Evolutionary conservation across 148 eudicot species (phyloP), one percentile per base, ranked within the genome.

Genomic region (Dysphania ambrosioides): DNA sequence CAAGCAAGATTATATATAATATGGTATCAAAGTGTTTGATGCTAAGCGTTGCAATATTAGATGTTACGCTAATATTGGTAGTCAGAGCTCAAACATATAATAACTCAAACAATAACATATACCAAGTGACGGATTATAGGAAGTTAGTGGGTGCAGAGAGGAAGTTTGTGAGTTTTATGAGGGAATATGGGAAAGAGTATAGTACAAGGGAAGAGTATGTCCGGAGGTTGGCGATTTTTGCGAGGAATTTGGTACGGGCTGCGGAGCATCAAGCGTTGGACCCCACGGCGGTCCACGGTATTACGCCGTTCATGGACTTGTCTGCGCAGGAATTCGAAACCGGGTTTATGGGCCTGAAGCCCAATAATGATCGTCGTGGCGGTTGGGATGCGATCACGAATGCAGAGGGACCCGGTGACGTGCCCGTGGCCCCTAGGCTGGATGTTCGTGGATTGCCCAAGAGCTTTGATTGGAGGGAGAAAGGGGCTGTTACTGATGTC

Each of bases 181-280:
- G 26, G 42, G 75, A 81, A 76, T 82, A 89, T 80, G 89, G 86
- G 60, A 93, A 91, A 72, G 82, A 70, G 51, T 93, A 93, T 81
- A 0, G 70, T 1, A 86, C 86, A 0, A 72, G 80, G 53, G 89
- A 85, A 79, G 98, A 93, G 87, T 90, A 93, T 74, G 70, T 86
- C 34, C 83, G 79, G 73, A 84, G 98, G 75, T 73, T 93, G 35
- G 90, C 85, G 58, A 76, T 93, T 5, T 93, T 93, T 75, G 80
- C 86, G 10, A 40, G 44, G 75, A 93, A 93, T 75, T 70, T 93
- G 59, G 56, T 81, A 55, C 82, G 88, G 81, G 98, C 97, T 29
- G 91, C 84, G n/a, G 89, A 88, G 86, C 98, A 93, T 80, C 97
- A 93, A 82, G 91, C 83, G 66, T 24, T 88, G 66, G 98, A 93